Conservation (phyloP, 1,284 basidiomycete species). For the Microbotryum lychnidis-dioicae region DNA sequence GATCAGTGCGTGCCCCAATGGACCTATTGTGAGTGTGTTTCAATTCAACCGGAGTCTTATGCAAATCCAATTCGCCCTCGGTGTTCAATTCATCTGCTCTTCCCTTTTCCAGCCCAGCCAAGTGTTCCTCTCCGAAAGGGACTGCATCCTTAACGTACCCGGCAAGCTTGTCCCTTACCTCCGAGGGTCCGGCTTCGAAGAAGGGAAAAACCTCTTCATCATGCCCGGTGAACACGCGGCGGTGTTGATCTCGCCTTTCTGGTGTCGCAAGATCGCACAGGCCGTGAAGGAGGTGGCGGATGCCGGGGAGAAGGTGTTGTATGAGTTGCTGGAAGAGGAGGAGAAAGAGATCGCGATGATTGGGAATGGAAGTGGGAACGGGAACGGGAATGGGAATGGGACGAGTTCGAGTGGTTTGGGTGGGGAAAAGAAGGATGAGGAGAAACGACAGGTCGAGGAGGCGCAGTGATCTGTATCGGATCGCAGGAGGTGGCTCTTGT, state of each 20-base stretch:
- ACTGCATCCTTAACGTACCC: slow-evolving; percentile 23
- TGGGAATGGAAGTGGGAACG: neutral
- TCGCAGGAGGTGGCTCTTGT: neutral
- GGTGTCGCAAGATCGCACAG: slow-evolving; percentile 12
- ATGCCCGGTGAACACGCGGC: slow-evolving; percentile 23
- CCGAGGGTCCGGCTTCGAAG: slow-evolving; percentile 7
- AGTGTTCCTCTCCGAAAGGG: slow-evolving; percentile 16
- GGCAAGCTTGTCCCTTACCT: slow-evolving; percentile 13
- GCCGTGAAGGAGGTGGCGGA: slow-evolving; percentile 17
- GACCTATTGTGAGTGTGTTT: slow-evolving; percentile 18
- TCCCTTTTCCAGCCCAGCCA: slow-evolving; percentile 12
- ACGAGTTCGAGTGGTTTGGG: neutral
- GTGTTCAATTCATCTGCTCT: neutral
- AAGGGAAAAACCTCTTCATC: slow-evolving; percentile 6
- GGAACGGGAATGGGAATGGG: slow-evolving; percentile 3
- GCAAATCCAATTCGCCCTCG: neutral
- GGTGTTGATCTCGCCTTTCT: slow-evolving; percentile 2
- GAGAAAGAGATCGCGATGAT: neutral
- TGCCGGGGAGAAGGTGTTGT: slow-evolving; percentile 1
- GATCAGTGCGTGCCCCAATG: slow-evolving; percentile 8
- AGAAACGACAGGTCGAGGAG: neutral
- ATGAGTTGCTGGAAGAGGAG: neutral
- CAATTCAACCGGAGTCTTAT: too few relatives aligned
- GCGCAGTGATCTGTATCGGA: neutral
- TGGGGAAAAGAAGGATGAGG: too few relatives aligned